Percentiles rank a stretch among this genome's conserved stretches.
phyloP scores from a whole-genome alignment of 2,329 filamentous ascomycete species.

The Cladosporium oxysporum region DNA sequence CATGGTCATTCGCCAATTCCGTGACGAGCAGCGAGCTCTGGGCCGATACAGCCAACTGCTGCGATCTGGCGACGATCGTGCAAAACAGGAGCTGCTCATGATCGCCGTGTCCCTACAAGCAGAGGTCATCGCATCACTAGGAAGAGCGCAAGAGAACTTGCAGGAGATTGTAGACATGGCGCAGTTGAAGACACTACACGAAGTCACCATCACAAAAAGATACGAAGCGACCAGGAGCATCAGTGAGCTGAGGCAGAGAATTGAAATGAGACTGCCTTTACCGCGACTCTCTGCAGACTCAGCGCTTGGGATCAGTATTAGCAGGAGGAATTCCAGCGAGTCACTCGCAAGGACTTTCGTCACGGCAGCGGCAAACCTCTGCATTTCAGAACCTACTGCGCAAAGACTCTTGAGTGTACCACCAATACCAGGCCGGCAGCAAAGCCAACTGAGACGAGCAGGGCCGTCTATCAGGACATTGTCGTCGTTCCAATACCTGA shows the following conservation, averaged over 20 bases:
- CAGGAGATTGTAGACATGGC: slow-evolving; percentile 7
- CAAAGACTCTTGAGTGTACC: slow-evolving; percentile 1
- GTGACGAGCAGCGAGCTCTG: slow-evolving; percentile 36
- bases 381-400: background rate
- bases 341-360: slow-evolving; percentile 11
- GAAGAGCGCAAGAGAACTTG: slow-evolving; percentile 5
- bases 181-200: slow-evolving; percentile 1
- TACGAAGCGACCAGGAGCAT: slow-evolving; percentile 8
- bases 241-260: slow-evolving; percentile 10
- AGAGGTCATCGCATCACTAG: slow-evolving; percentile 10
- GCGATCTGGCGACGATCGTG: slow-evolving; percentile 36
- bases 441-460: background rate
- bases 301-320: slow-evolving; percentile 3
- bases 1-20: slow-evolving; percentile 43
- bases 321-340: slow-evolving; percentile 8
- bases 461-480: background rate
- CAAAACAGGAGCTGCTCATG: slow-evolving; percentile 20
- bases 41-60: slow-evolving; percentile 39
- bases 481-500: slow-evolving; percentile 1
- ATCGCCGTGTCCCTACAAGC: slow-evolving; percentile 8
- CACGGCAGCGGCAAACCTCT: slow-evolving; percentile 7
- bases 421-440: background rate
- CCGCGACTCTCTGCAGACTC: slow-evolving; percentile 6
- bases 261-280: slow-evolving; percentile 5
- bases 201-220: slow-evolving; percentile 7